Percentiles rank a stretch among this genome's conserved stretches.
These are phyloP conservation scores for Calocera cornea DNA, from an alignment of 768 basidiomycete species.

Conservation along the genomic window DNA sequence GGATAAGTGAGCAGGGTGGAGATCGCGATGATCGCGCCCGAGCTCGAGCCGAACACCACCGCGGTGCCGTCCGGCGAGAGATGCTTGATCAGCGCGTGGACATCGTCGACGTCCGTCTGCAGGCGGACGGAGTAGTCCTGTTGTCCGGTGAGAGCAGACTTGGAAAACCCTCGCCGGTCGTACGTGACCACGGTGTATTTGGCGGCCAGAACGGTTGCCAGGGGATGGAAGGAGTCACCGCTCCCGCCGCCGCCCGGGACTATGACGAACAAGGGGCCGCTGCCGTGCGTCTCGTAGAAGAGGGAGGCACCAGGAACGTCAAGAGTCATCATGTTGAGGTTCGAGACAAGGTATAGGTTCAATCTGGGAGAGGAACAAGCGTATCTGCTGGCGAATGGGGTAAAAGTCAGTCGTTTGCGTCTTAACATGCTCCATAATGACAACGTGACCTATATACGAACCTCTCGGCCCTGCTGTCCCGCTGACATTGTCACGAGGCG, in stretches of 20 bases:
- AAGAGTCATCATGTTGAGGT: background rate
- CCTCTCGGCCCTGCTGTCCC: background rate
- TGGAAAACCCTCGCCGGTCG: background rate
- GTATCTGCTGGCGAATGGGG: background rate
- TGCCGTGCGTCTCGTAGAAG: background rate
- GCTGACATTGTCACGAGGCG: background rate
- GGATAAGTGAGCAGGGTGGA: background rate
- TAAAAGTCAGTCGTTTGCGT: background rate
- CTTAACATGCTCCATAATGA: background rate
- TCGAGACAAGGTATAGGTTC: background rate
- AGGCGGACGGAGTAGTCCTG: background rate
- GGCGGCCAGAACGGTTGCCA: background rate
- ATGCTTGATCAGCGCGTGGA: background rate
- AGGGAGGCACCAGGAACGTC: background rate
- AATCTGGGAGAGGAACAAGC: background rate
- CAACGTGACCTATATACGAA: background rate
- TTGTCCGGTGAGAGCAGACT: background rate
- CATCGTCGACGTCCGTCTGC: conserved; percentile 2
- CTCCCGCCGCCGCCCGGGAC: background rate
- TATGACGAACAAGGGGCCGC: background rate
- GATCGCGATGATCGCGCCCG: background rate
- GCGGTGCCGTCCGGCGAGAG: background rate
- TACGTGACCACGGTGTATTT: background rate
- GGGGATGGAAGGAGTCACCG: background rate
- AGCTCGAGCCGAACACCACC: background rate